Evolutionary conservation across 495 filamentous ascomycete species (phyloP), one percentile per base, ranked within the genome.

Genomic region (Penicillium atrosanguineum): DNA sequence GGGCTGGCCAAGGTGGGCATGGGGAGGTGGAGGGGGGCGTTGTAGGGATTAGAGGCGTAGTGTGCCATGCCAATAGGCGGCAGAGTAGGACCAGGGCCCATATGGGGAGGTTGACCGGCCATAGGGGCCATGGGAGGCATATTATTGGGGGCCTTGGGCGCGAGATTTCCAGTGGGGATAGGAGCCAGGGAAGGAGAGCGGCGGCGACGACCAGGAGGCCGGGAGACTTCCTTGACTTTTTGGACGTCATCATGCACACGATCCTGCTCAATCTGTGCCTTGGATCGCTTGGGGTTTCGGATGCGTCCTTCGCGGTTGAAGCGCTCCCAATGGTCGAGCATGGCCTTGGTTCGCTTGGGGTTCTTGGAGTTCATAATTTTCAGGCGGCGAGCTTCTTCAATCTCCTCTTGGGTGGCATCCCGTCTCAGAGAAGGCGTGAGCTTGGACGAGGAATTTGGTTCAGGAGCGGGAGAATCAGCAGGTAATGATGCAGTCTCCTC

Each of bases 321-420:
- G 8, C 72, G 67, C 29, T 67, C 68, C 75, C 75, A 78, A 53
- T 78, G 75, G 48, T 78, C 73, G 29, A 78, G 65, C 77, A 78
- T 78, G 11, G 75, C 75, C 48, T 76, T 70, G 11, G 74, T 75
- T 7, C 76, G 67, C 45, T 75, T 74, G 2, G 76, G 74, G 50
- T 79, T 77, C 64, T 78, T 79, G 19, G 73, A 75, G 47, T 77
- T 77, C 39, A 62, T 59, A 38, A 76, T 75, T 55, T 74, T 71
- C 36, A 69, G 55, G 3, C 68, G 65, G 20, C 70, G 69, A 14
- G 64, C 67, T 26, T 70, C 54, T 37, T 72, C 73, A 2, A 62
- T 60, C 15, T 69, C 60, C 37, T 74, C 73, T 0, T 28, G 38
- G 14, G 61, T 60, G 23, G 51, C 39, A 21, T 55, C 59, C 25